Evolutionary conservation across 1,284 basidiomycete species (phyloP), one percentile per base, ranked within the genome.

Genomic region (Cutaneotrichosporon cavernicola): DNA sequence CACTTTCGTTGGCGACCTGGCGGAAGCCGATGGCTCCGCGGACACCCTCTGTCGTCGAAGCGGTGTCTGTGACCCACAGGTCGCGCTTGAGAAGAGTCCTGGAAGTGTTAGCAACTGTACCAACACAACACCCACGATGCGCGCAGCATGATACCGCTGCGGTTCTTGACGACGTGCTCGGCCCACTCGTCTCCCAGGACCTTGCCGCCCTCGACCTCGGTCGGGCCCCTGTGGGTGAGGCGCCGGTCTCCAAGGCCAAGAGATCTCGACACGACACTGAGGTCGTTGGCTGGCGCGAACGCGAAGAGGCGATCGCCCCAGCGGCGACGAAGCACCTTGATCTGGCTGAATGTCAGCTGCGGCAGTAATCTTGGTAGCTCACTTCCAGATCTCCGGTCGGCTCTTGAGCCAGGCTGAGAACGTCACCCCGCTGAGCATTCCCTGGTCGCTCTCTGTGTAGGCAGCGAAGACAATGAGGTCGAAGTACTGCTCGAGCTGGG

Each of bases 21-120:
- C 96, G 87, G 84, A 98, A 98, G 76, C 98, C 98, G 80, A 93
- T 90, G 1, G 92, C 93, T 10, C 97, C 97, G 1, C 92, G 89
- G 53, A 99, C 85, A 58, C 85, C 88, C 65, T 88, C 82, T 34
- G 86, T 70, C 6, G 79, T 85, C 26, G 88, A 84, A 0, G 78
- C 80, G 49, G 88, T 88, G 74, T 92, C 87, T 21, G 86, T 84
- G 31, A 89, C 81, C 94, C 95, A 97, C 74, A 90, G 88, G 76
- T 97, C 94, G 14, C 90, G 92, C 82, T 97, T 97, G 72, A 77
- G 68, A 9, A 69, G 58, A 2, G 64, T 68, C 16, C 64, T 62
- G 56, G 18, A 31, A 6, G 21, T n/a, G 53, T 63, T n/a, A 65
- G 56, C 46, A 7, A 4, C 13, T 16, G 43, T 38, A 26, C 50